A percentile compares a stretch with the other conserved stretches of the same genome.
Conservation (phyloP, 495 filamentous ascomycete species). For the Penicillium canariense region DNA sequence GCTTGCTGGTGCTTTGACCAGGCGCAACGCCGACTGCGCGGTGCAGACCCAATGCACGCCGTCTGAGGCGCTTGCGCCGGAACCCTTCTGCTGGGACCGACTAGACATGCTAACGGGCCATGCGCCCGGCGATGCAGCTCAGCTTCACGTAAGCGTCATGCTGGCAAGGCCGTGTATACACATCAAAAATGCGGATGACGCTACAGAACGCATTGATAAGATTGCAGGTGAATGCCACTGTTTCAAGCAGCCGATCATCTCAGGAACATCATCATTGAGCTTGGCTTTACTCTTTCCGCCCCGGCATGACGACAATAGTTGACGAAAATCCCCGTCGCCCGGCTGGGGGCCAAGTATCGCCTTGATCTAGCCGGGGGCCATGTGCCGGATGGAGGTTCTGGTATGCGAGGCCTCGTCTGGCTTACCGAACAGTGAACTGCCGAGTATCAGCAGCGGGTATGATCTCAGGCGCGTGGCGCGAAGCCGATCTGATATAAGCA, state of each 20-base stretch:
- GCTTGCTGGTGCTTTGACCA: background rate
- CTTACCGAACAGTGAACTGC: background rate
- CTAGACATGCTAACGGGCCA: background rate
- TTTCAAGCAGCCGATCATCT: background rate
- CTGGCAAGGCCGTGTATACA: no score
- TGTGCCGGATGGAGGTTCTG: no score
- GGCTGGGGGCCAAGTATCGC: background rate
- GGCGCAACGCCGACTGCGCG: background rate
- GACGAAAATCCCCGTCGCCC: background rate
- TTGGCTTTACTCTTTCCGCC: background rate
- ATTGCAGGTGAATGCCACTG: background rate
- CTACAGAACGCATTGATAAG: no score
- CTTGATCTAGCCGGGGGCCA: no score
- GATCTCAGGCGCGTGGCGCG: background rate
- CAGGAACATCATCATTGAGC: background rate
- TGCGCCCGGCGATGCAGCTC: no score
- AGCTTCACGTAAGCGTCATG: background rate
- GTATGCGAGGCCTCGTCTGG: background rate
- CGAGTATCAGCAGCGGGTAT: background rate
- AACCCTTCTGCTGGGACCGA: background rate
- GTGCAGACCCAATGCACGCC: background rate
- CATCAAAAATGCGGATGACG: no score
- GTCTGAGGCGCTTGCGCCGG: background rate
- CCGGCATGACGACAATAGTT: background rate
- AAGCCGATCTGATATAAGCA: slow-evolving; percentile 2